These are phyloP conservation scores for Pulicaria dysenterica DNA, from an alignment of 129 eudicot species.

Conservation along the genomic window DNA sequence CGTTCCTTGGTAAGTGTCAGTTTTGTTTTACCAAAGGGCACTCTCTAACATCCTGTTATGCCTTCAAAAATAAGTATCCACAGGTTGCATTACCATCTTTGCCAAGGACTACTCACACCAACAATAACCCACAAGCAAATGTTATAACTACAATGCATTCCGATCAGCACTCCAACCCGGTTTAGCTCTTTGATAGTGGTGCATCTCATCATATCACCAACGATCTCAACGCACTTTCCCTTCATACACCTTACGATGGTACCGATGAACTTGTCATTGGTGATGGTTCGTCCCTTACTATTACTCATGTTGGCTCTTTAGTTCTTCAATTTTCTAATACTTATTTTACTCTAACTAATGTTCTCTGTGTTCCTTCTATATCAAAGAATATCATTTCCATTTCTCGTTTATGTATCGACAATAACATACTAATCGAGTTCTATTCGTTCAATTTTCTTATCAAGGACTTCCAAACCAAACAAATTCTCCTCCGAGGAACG, in stretches of 20 bases:
- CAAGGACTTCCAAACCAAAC: neutral
- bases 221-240: neutral
- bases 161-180: neutral
- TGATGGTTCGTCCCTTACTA: too few relatives aligned
- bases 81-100: neutral
- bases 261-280: neutral
- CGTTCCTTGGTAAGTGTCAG: neutral
- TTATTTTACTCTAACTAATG: neutral
- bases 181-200: constrained; percentile 4
- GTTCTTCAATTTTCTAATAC: neutral
- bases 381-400: too few relatives aligned
- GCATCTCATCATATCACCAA: neutral
- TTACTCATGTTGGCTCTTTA: neutral
- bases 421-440: neutral
- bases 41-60: neutral
- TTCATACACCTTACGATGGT: constrained; percentile 4
- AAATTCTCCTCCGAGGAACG: neutral
- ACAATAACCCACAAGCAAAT: neutral
- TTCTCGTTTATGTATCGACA: neutral
- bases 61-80: constrained; percentile 8
- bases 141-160: neutral
- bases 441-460: neutral
- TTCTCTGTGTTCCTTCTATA: too few relatives aligned
- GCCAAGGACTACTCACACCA: neutral
- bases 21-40: neutral